Base-by-base conservation (phyloP, 805 yeast genomes). In the Suhomyces sp. region DNA sequence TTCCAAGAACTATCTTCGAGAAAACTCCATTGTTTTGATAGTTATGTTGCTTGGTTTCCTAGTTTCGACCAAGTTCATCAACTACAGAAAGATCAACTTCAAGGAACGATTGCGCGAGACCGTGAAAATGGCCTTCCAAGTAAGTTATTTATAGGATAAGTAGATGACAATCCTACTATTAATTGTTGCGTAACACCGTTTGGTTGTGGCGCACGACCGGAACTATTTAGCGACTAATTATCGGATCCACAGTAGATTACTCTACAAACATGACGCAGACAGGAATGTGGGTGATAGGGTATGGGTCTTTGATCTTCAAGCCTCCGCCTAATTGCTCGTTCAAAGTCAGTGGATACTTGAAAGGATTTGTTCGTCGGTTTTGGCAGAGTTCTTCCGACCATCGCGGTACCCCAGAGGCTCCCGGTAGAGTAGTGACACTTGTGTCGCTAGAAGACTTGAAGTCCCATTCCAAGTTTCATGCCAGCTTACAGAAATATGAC, bases 311-410 rank as follows among this genome's bases (percentile, higher is more conserved):
- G 49, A 84, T 91, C 24, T 91, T 87, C 77, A 91, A 90, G 63
- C 97, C 97, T 0, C 97, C 97, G 0, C 92, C 93, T 13, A 78
- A 80, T 58, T 79, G 81, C 55, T 75, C 82, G 47, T 74, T 79
- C 60, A 71, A 83, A 38, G 78, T 88, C 8, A 85, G 90, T 0
- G 97, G 97, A 0, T 81, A 85, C 46, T 76, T 92, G 23, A 75
- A 76, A 49, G 97, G 97, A 1, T 90, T 75, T 59, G 82, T 86
- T 1, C 77, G 98, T 19, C 72, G 97, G 45, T 92, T 92, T 65
- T 92, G 97, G 97, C 97, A 92, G 68, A 81, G 89, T 35, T 86
- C 94, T 9, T 83, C 86, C 23, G 97, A 92, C 66, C 97, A 93
- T 67, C 72, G 97, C 50, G 97, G 97, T 0, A 87, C 96, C 0